Evolutionary conservation across 441 rosid genomes (phyloP).

Genomic region (Erysimum cheiri): DNA sequence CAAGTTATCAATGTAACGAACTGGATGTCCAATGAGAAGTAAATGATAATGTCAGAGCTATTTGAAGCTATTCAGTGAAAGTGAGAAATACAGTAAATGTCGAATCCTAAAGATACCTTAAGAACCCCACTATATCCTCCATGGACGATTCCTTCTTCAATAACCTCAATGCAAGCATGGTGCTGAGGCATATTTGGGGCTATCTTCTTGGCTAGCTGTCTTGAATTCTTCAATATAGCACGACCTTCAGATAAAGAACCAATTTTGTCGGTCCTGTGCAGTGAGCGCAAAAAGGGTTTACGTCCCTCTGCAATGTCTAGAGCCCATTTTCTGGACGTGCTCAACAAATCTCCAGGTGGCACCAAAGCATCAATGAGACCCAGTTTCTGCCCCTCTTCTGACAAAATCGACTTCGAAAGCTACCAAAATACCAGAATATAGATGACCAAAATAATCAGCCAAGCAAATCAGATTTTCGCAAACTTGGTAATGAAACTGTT

Average conservation of each 20-base stretch:
- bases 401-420: conserved; percentile 80
- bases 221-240: conserved; percentile 61
- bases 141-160: conserved; percentile 89
- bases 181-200: conserved; percentile 92
- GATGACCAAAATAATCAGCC: conserved; percentile 29
- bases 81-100: background rate
- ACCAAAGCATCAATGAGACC: conserved; percentile 87
- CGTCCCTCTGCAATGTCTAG: conserved; percentile 73
- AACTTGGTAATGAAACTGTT: conserved; percentile 5
- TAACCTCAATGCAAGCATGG: conserved; percentile 82
- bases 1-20: background rate
- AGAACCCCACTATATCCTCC: conserved; percentile 92
- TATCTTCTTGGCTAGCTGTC: conserved; percentile 72
- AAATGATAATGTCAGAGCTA: conserved; percentile 12
- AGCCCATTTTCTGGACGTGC: conserved; percentile 83
- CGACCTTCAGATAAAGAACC: conserved; percentile 88
- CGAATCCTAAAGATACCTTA: conserved; percentile 56
- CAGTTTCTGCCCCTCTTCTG: conserved; percentile 88
- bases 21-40: background rate
- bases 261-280: conserved; percentile 85
- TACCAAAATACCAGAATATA: conserved; percentile 44
- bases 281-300: conserved; percentile 88
- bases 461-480: conserved; percentile 1
- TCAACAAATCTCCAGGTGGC: conserved; percentile 77
- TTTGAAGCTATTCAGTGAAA: background rate